A percentile compares a stretch with the other conserved stretches of the same genome.
phyloP scores from a whole-genome alignment of 2,329 filamentous ascomycete species.

The Fusarium penzigii region DNA sequence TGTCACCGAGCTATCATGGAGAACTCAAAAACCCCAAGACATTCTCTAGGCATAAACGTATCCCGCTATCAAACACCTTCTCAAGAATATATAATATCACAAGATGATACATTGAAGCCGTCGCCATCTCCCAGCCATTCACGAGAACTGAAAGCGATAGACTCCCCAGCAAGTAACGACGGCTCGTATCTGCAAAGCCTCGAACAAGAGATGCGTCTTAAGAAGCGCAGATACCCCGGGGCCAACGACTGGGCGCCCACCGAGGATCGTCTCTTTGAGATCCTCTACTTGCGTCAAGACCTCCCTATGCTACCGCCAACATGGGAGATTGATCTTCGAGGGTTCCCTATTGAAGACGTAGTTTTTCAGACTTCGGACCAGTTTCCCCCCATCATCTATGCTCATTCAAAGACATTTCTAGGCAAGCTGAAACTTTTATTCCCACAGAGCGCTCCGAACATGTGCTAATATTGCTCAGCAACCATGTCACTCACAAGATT shows the following conservation, averaged over 20 bases:
- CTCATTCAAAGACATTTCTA: conserved; percentile 38
- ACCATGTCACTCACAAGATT: conserved; percentile 40
- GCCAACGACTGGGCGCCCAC: conserved; percentile 52
- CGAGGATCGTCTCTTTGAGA: conserved; percentile 48
- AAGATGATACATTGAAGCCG: conserved; percentile 6
- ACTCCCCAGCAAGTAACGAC: conserved; percentile 9
- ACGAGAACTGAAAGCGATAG: conserved; percentile 6
- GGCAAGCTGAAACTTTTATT: conserved; percentile 27
- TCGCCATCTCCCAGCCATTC: conserved; percentile 8
- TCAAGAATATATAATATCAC: conserved; percentile 1
- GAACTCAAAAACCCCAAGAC: conserved; percentile 2
- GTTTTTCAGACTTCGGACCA: conserved; percentile 37
- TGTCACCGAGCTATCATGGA: conserved; percentile 4
- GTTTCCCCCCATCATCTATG: conserved; percentile 40
- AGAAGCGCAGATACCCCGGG: conserved; percentile 43
- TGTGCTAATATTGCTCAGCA: conserved; percentile 33
- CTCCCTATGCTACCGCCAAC: conserved; percentile 41
- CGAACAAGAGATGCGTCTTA: conserved; percentile 43
- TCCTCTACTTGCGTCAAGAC: conserved; percentile 43
- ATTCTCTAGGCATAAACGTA: conserved; percentile 5
- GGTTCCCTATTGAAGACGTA: conserved; percentile 39
- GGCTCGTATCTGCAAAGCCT: conserved; percentile 7
- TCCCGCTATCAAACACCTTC: conserved; percentile 3
- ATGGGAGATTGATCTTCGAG: conserved; percentile 44
- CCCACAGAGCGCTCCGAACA: neutral